Evolutionary conservation across 2,329 filamentous ascomycete species (phyloP), one percentile per base, ranked within the genome.

Genomic region (Neoarthrinium moseri): DNA sequence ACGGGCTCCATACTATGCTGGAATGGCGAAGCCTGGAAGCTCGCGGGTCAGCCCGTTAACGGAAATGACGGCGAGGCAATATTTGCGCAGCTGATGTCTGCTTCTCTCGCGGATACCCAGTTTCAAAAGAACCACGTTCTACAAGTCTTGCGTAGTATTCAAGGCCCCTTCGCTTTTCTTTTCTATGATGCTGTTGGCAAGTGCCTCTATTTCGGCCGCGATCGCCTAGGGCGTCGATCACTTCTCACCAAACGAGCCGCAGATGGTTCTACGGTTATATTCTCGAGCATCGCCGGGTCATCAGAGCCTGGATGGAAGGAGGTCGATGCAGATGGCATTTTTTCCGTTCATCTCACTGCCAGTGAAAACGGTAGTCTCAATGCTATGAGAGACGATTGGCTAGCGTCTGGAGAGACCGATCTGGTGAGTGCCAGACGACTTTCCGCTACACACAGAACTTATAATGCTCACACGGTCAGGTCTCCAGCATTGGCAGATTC

Each of bases 11-110:
- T 89, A 1, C 74, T 99, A 2, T 96, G 92, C 75, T 99, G 94
- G 94, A 99, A 99, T 61, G 94, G 94, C 34, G 94, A 99, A 64
- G 92, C 91, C 1, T 99, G 94, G 94, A 85, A 79, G 47, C 75
- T 95, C 40, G 68, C 67, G 7, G 76, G 75, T 26, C 56, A 75
- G 8, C 57, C 64, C 1, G 72, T 96, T n/a, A 48, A 59, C 5
- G 87, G 83, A 47, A 96, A 96, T 61, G 94, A 99, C 66, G 88
- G 88, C 3, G 77, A 86, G 57, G 68, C 72, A 6, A 72, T 97
- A 15, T 84, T 92, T 58, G 60, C 17, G 57, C 69, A 47, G 72
- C 77, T 56, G 61, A 62, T 54, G 41, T 50, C 55, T 26, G 48
- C 49, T 6, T 49, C 53, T 52, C 53, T 56, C 37, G 51, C 61